These are phyloP conservation scores for Myriosclerotinia curreyana DNA, from an alignment of 2,329 filamentous ascomycete species.

Conservation along the genomic window DNA sequence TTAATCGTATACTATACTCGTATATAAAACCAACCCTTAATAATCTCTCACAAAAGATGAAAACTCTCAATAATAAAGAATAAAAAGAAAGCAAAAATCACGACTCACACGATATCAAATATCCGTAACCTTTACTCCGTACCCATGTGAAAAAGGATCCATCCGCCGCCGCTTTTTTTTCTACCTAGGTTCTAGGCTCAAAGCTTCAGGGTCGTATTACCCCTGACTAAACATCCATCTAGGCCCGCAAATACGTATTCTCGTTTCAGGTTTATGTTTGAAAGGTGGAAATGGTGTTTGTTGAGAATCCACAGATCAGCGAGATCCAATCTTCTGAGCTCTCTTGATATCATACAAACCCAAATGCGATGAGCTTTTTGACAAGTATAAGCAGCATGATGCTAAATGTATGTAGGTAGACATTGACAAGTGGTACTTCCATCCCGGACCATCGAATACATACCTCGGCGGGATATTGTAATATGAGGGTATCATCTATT, in stretches of 20 bases:
- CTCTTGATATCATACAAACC: too few relatives aligned
- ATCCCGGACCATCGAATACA: too few relatives aligned
- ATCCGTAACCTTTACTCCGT: background rate
- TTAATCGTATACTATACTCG: background rate
- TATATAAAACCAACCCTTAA: too few relatives aligned
- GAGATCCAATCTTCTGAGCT: background rate
- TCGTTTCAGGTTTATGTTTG: background rate
- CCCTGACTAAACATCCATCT: background rate
- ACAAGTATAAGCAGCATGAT: background rate
- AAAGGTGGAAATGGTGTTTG: background rate
- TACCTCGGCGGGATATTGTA: background rate
- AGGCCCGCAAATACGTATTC: too few relatives aligned
- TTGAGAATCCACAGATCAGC: background rate
- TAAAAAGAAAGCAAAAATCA: background rate
- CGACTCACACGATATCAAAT: conserved; percentile 1
- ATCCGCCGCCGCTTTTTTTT: conserved; percentile 8
- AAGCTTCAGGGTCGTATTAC: too few relatives aligned
- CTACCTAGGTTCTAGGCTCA: too few relatives aligned
- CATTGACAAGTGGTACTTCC: too few relatives aligned
- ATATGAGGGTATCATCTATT: conserved; percentile 15
- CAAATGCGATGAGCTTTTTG: background rate
- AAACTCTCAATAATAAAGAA: too few relatives aligned
- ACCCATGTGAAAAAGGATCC: background rate
- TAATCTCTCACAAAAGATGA: too few relatives aligned
- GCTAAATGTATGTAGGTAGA: too few relatives aligned